phyloP scores from a whole-genome alignment of 257 asterid genomes.

The Plantago major region DNA sequence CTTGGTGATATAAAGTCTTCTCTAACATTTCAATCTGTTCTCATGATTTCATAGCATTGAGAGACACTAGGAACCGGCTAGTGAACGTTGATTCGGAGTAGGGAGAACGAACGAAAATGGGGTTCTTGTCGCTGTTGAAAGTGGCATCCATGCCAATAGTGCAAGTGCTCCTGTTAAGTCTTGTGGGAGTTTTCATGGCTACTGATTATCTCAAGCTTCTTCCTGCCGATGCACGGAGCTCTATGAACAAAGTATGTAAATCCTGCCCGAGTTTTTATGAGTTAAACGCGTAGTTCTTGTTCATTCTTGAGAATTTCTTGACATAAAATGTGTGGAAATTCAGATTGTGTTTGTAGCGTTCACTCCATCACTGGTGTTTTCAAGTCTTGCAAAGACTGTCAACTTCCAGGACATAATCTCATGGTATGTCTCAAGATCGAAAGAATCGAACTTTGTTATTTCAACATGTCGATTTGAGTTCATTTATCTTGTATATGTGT shows the following conservation, averaged over 20 bases:
- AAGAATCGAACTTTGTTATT: neutral
- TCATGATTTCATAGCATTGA: no score
- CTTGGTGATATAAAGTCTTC: no score
- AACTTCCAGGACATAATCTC: slow-evolving; percentile 19
- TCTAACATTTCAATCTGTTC: no score
- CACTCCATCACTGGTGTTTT: slow-evolving; percentile 22
- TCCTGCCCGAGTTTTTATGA: no score
- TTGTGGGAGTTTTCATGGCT: slow-evolving; percentile 81
- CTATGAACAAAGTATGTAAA: slow-evolving; percentile 52
- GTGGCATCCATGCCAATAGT: slow-evolving; percentile 90
- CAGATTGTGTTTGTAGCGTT: slow-evolving; percentile 23
- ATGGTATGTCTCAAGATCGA: slow-evolving; percentile 1
- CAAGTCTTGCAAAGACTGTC: slow-evolving; percentile 22
- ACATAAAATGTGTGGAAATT: neutral
- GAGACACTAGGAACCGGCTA: no score
- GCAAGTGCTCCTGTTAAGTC: slow-evolving; percentile 59
- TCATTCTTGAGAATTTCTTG: neutral
- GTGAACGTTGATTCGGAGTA: no score
- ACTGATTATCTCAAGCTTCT: slow-evolving; percentile 65
- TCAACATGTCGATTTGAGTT: neutral
- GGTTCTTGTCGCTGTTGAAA: slow-evolving; percentile 55
- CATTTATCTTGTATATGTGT: neutral
- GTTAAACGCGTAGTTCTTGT: no score
- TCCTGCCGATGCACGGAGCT: slow-evolving; percentile 53
- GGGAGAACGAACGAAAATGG: slow-evolving; percentile 40